A percentile compares a stretch with the other conserved stretches of the same genome.
Conservation (phyloP, 2,329 filamentous ascomycete species). For the Aureobasidium sp. region DNA sequence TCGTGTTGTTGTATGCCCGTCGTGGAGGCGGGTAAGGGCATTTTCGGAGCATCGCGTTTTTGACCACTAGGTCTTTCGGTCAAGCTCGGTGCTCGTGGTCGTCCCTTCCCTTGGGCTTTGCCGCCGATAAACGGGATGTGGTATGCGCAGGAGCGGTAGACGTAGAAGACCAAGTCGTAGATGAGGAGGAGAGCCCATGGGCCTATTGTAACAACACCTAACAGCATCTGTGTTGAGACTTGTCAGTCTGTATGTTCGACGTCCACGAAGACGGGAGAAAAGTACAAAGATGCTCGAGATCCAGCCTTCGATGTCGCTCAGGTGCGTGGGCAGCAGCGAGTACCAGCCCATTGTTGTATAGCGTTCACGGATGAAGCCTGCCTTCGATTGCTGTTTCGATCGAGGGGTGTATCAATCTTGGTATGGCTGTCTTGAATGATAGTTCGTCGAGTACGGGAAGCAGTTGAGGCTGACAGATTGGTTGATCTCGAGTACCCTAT, state of each 20-base stretch:
- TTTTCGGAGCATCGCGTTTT: background rate
- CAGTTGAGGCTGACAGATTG: background rate
- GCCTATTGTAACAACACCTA: constrained; percentile 51
- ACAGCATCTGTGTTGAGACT: constrained; percentile 43
- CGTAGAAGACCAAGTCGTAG: constrained; percentile 56
- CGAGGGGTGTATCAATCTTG: background rate
- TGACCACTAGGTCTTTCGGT: constrained; percentile 46
- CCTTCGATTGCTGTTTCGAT: background rate
- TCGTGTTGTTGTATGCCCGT: background rate
- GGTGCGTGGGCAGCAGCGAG: constrained; percentile 52
- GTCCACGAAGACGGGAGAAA: background rate
- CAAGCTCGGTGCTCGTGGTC: constrained; percentile 54
- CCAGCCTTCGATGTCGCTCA: constrained; percentile 53
- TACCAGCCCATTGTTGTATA: constrained; percentile 49
- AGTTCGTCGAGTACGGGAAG: background rate
- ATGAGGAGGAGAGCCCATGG: constrained; percentile 54
- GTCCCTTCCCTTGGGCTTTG: constrained; percentile 48
- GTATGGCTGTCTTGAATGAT: background rate
- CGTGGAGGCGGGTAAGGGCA: background rate
- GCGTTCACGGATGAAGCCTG: background rate
- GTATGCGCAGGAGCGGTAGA: constrained; percentile 49
- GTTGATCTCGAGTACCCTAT: background rate
- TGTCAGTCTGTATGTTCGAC: constrained; percentile 4
- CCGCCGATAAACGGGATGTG: constrained; percentile 53
- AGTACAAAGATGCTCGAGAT: constrained; percentile 53